Evolutionary conservation across 2,329 filamentous ascomycete genomes (phyloP).

Genomic region (Cercospora janseana): DNA sequence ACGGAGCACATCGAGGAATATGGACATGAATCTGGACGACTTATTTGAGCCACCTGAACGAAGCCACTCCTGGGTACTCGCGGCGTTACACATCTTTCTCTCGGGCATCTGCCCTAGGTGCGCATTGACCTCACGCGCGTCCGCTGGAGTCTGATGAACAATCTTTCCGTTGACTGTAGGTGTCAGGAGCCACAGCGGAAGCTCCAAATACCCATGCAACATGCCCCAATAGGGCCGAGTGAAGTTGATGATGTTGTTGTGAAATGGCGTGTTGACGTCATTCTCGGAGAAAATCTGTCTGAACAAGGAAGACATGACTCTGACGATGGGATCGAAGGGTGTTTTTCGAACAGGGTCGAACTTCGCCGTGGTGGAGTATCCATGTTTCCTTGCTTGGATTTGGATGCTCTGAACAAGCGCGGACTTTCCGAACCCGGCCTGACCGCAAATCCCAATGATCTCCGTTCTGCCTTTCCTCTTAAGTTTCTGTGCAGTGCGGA

Average conservation of each 20-base stretch:
- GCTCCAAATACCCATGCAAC: conserved; percentile 57
- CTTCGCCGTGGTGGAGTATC: conserved; percentile 60
- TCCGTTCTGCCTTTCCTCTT: conserved; percentile 58
- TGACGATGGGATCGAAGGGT: conserved; percentile 61
- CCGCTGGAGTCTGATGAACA: conserved; percentile 7
- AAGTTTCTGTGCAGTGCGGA: conserved; percentile 49
- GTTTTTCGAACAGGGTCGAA: conserved; percentile 59
- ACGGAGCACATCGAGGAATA: conserved; percentile 79
- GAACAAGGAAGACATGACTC: conserved; percentile 60
- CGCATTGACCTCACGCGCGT: conserved; percentile 13
- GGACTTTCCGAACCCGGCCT: conserved; percentile 60
- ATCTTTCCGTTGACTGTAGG: conserved; percentile 29
- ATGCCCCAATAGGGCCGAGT: conserved; percentile 58
- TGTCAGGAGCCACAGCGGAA: conserved; percentile 63
- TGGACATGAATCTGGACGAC: conserved; percentile 76
- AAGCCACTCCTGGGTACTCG: conserved; percentile 46
- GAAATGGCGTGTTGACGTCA: conserved; percentile 61
- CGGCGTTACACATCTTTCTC: conserved; percentile 34
- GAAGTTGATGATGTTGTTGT: conserved; percentile 56
- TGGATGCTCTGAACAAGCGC: conserved; percentile 60
- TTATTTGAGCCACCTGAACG: conserved; percentile 47
- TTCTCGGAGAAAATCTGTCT: conserved; percentile 65
- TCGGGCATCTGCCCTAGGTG: conserved; percentile 16
- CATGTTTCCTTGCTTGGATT: conserved; percentile 54
- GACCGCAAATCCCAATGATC: conserved; percentile 57